Percentiles rank a stretch among this genome's conserved stretches.
Conservation (phyloP, 768 basidiomycete genomes). For the Auriscalpium microsporum region DNA sequence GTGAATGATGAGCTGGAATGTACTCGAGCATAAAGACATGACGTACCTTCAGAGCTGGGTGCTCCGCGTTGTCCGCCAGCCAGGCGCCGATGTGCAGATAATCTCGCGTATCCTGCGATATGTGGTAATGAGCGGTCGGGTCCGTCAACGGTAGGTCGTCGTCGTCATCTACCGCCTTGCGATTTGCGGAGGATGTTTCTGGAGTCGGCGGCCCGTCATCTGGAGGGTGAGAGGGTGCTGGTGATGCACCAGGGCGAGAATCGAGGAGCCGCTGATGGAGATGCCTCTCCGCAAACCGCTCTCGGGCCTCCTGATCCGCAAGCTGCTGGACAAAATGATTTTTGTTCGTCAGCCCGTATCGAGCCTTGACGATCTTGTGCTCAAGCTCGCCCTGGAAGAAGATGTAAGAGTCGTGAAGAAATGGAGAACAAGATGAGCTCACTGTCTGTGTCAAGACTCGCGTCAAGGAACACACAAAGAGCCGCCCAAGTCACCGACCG, state of each 20-base stretch:
- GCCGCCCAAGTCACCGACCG: too few relatives aligned
- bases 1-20: neutral
- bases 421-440: neutral
- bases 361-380: slow-evolving; percentile 6
- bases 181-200: too few relatives aligned
- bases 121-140: neutral
- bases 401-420: neutral
- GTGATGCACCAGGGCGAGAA: too few relatives aligned
- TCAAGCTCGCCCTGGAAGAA: slow-evolving; percentile 10
- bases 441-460: too few relatives aligned
- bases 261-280: too few relatives aligned
- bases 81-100: neutral
- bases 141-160: neutral
- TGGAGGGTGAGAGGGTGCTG: too few relatives aligned
- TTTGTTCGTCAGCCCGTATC: slow-evolving; percentile 6
- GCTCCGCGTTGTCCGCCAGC: neutral
- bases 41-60: neutral
- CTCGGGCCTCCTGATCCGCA: neutral
- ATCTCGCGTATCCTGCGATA: neutral
- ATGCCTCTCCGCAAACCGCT: slow-evolving; percentile 5
- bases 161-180: too few relatives aligned
- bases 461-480: too few relatives aligned
- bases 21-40: neutral
- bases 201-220: too few relatives aligned
- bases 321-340: slow-evolving; percentile 1